These are phyloP conservation scores for Lupinus albus DNA, from an alignment of 306 rosid species.

Conservation along the genomic window DNA sequence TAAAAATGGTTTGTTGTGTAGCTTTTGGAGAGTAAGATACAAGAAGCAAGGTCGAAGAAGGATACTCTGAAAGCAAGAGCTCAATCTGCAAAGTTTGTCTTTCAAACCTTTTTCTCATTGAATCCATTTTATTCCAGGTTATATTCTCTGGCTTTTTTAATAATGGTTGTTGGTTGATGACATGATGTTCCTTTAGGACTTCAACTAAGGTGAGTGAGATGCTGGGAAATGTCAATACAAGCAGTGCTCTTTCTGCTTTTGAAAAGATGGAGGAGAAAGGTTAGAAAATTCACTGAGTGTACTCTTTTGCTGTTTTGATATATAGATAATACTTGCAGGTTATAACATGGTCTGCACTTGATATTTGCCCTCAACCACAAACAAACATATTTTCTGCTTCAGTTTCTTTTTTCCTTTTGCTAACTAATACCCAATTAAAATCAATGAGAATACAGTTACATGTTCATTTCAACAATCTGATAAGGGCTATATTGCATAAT, in stretches of 20 bases:
- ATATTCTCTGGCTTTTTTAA: constrained; percentile 32
- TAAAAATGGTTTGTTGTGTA: constrained; percentile 44
- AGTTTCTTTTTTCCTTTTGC: constrained; percentile 8
- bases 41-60: constrained; percentile 91
- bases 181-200: constrained; percentile 71
- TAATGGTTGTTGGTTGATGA: constrained; percentile 40
- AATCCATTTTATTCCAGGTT: constrained; percentile 27
- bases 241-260: constrained; percentile 91
- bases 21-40: constrained; percentile 96
- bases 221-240: constrained; percentile 91
- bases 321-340: constrained; percentile 17
- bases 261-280: constrained; percentile 99
- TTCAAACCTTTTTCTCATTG: constrained; percentile 40
- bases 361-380: constrained; percentile 11
- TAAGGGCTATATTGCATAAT: constrained; percentile 26
- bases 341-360: constrained; percentile 1
- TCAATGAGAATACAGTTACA: too few species aligned
- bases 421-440: constrained; percentile 19
- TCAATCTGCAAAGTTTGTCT: constrained; percentile 87
- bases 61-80: constrained; percentile 96
- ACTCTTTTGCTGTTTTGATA: constrained; percentile 28
- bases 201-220: constrained; percentile 87
- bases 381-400: constrained; percentile 15
- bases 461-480: constrained; percentile 28
- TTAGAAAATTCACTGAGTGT: constrained; percentile 38